Base-by-base conservation (phyloP, 306 rosid genomes). In the Fragaria ananassa region DNA sequence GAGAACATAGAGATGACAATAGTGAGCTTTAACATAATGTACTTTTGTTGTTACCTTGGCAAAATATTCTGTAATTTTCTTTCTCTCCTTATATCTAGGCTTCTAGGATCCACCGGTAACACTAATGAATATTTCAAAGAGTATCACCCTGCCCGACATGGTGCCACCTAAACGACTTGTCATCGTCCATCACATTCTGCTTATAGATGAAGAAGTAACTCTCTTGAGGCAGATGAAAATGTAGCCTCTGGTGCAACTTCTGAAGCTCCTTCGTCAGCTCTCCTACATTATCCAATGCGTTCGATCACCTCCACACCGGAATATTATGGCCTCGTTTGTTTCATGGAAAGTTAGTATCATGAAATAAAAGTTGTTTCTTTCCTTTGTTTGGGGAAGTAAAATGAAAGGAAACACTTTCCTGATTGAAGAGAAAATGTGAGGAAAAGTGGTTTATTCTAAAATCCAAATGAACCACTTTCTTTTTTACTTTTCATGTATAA, bases 151-250 rank as follows among this genome's bases (percentile, higher is more conserved):
- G 87, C 0, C 18, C 44, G 15, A 94, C 96, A 10, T 81, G 83
- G 79, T 94, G 96, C 98, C 93, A 88, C 6, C 91, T 76, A 27
- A 91, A 91, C 3, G 93, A 88, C 69, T 74, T 79, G 34, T 88
- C 91, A 4, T 91, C 92, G 37, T 94, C 91, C 97, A 94, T 94
- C 65, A 91, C 96, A 44, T 71, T 85, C 37, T 89, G 93, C 11
- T 88, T 84, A 68, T 86, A 82, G 19, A 94, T 89, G 81, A 94
- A 92, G 53, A 94, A 92, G 37, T 86, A 92, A 25, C 91, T 91
- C 11, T 89, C 96, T 4, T 72, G 80, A 0, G 93, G 97, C 2
- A 88, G 72, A 57, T 74, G 81, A 70, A 94, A 84, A 0, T 87
- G 86, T 29, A 74, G 11, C 77, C 72, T 82, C 19, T 91, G 87